Base-by-base conservation (phyloP, 2,329 filamentous ascomycete species). In the Colletotrichum gloeosporioides region DNA sequence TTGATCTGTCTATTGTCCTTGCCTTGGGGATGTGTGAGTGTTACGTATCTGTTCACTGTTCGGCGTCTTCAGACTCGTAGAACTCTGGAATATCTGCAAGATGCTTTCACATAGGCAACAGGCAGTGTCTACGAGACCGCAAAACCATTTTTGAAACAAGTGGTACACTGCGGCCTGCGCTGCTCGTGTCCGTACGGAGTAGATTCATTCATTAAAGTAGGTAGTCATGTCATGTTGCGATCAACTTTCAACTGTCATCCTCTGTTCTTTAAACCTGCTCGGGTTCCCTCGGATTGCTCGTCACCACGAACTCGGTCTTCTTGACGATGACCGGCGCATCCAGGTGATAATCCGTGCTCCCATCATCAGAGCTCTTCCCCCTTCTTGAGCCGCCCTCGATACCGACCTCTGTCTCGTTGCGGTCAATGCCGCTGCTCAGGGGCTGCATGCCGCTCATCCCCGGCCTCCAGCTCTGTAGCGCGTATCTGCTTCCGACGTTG, bases 381-480 rank as follows among this genome's bases (percentile, higher is more conserved):
- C 67, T 77, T 25, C 73, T 66, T 5, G 34, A 25, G 18, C 68
- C 66, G 7, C 32, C 22, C 18, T 63, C 57, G 6, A 64, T 22
- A 6, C 64, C 64, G 8, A 71, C n/a, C 44, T 70, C 72, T 15
- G 8, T 13, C 10, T 76, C 73, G 59, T 25, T 76, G 59, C 39
- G 69, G 12, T 77, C 76, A 9, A 64, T 59, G 2, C 69, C 76
- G 67, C 76, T 77, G 39, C 79, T 77, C 16, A 82, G 59, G 1
- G 79, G 77, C 13, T 79, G 70, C 44, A 81, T 77, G 9, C 80
- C 80, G 55, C 65, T 78, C 67, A 78, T 80, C 1, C 80, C 77
- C 4, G 77, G 78, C 7, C 77, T 71, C 78, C 82, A 82, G 36
- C 80, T 78, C 55, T 81, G 80, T 27, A 83, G 73, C n/a, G 80